Conservation (phyloP, 768 basidiomycete genomes). For the Lentinus tigrinus region DNA sequence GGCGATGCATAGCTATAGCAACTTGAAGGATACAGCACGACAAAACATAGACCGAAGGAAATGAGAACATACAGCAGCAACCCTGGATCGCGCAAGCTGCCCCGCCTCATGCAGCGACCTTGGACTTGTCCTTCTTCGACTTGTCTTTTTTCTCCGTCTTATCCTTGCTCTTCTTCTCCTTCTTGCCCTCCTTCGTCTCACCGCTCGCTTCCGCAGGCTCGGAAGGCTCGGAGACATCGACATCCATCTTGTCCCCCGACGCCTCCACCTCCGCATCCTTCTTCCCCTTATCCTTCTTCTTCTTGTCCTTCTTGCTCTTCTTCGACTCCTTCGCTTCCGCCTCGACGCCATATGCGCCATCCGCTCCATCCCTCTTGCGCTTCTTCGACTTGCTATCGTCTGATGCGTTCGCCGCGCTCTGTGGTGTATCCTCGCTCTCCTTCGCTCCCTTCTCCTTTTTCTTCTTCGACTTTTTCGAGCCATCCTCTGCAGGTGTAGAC, state of each 20-base stretch:
- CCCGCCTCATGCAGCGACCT: slow-evolving; percentile 12
- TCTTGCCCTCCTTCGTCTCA: slow-evolving; percentile 20
- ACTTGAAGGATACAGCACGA: too few species aligned
- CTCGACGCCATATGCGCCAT: slow-evolving; percentile 8
- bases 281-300: slow-evolving; percentile 32
- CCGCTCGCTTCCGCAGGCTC: slow-evolving; percentile 12
- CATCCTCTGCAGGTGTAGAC: not conserved
- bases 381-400: slow-evolving; percentile 33
- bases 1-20: too few species aligned
- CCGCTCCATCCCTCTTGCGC: slow-evolving; percentile 29
- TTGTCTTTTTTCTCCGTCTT: slow-evolving; percentile 32
- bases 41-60: not conserved
- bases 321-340: slow-evolving; percentile 9
- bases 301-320: slow-evolving; percentile 23
- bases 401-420: not conserved
- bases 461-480: slow-evolving; percentile 30
- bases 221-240: not conserved
- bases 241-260: slow-evolving; percentile 1
- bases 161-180: slow-evolving; percentile 23
- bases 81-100: too few species aligned
- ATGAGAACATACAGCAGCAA: not conserved
- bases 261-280: slow-evolving; percentile 12
- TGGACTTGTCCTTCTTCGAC: slow-evolving; percentile 23
- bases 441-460: slow-evolving; percentile 16
- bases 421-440: not conserved